phyloP scores from a whole-genome alignment of 202 grass and related monocot species.

The Bolboschoenoplectus hybrid region DNA sequence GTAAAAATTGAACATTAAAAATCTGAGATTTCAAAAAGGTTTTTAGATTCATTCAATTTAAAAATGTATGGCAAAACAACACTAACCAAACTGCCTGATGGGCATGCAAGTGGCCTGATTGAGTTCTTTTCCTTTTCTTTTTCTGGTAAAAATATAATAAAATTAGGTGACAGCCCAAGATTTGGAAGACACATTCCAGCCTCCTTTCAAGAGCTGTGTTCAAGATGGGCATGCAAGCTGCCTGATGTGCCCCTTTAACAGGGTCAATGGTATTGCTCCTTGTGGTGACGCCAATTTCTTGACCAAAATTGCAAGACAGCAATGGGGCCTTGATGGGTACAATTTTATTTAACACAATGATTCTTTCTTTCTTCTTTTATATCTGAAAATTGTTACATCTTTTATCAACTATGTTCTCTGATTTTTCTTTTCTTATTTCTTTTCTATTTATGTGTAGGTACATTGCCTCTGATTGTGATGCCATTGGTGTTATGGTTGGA shows the following conservation, averaged over 20 bases:
- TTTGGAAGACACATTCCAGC: slow-evolving; percentile 84
- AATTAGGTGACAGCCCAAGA: slow-evolving; percentile 83
- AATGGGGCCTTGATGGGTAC: slow-evolving; percentile 80
- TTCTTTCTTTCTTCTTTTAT: background rate
- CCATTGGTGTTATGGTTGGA: slow-evolving; percentile 67
- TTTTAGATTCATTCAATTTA: background rate
- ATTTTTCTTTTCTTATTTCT: slow-evolving; percentile 19
- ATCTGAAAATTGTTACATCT: too few species aligned
- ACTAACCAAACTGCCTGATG: background rate
- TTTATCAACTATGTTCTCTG: background rate
- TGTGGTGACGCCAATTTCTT: slow-evolving; percentile 85
- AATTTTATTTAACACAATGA: background rate
- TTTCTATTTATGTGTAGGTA: slow-evolving; percentile 53
- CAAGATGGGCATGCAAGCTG: slow-evolving; percentile 75
- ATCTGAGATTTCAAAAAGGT: background rate
- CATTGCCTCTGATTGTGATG: slow-evolving; percentile 89
- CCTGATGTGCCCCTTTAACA: slow-evolving; percentile 97
- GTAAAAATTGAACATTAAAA: background rate
- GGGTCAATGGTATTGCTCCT: slow-evolving; percentile 81
- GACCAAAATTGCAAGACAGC: slow-evolving; percentile 63
- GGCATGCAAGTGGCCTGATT: background rate
- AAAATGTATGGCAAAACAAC: background rate
- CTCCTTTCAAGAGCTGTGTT: slow-evolving; percentile 91
- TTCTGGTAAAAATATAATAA: background rate
- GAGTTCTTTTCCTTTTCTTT: background rate